A percentile compares a stretch with the other conserved stretches of the same genome.
Conservation (phyloP, 257 asterid genomes). For the Solanum pimpinellifolium region DNA sequence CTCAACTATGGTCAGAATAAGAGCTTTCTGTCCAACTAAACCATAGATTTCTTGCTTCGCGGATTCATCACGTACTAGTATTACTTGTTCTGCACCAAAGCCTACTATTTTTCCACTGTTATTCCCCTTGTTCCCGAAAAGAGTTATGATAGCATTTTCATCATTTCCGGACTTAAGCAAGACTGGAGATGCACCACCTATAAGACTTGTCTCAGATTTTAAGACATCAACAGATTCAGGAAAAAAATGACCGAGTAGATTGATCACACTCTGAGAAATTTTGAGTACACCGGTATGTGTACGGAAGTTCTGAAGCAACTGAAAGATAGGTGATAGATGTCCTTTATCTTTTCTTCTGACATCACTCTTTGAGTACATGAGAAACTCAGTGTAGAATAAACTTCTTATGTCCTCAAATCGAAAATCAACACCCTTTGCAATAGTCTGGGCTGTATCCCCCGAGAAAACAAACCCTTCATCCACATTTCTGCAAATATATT, state of each 20-base stretch:
- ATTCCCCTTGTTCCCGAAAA: conserved; percentile 32
- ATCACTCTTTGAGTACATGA: conserved; percentile 12
- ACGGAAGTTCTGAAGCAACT: conserved; percentile 48
- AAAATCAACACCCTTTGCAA: conserved; percentile 59
- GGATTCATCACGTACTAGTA: conserved; percentile 46
- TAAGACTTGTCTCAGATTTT: conserved; percentile 47
- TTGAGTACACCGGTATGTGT: conserved; percentile 57
- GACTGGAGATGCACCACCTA: conserved; percentile 56
- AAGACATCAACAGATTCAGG: conserved; percentile 38
- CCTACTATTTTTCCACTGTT: conserved; percentile 31
- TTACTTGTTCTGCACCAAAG: conserved; percentile 65
- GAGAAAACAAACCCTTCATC: conserved; percentile 59
- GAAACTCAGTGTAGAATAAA: conserved; percentile 45
- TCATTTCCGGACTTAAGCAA: conserved; percentile 35
- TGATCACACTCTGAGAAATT: conserved; percentile 52
- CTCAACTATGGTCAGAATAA: conserved; percentile 45
- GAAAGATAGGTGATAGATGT: conserved; percentile 19
- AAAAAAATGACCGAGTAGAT: conserved; percentile 38
- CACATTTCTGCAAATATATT: conserved; percentile 39
- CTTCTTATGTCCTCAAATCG: conserved; percentile 51
- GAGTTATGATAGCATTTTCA: conserved; percentile 31
- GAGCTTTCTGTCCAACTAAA: conserved; percentile 42
- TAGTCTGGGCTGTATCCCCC: conserved; percentile 65
- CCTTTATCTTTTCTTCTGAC: conserved; percentile 31
- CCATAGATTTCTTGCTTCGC: conserved; percentile 24